Percentiles rank a stretch among this genome's conserved stretches.
Conservation (phyloP, 139 green algal genomes). For the Klebsormidium nitens region DNA sequence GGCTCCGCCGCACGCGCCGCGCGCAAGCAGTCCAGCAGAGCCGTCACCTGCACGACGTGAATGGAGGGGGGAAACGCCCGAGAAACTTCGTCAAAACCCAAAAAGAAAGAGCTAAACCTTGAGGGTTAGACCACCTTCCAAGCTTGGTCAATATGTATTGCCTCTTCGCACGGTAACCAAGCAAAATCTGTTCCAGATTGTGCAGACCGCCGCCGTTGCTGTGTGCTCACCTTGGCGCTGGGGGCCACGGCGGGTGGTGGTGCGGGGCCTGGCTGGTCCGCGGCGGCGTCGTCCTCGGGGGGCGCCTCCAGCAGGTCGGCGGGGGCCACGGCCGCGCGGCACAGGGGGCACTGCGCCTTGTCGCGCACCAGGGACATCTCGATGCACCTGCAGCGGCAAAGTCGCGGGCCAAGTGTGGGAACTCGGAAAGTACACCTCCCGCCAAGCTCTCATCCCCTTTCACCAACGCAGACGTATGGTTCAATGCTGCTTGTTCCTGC, state of each 20-base stretch:
- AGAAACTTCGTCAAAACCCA: too few species aligned
- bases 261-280: neutral
- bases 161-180: too few species aligned
- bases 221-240: neutral
- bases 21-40: neutral
- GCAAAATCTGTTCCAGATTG: too few species aligned
- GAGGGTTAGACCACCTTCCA: too few species aligned
- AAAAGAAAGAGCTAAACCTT: too few species aligned
- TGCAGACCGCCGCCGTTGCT: too few species aligned
- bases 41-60: slow-evolving; percentile 5
- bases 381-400: slow-evolving; percentile 35
- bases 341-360: slow-evolving; percentile 52
- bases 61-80: too few species aligned
- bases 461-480: neutral
- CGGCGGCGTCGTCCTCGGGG: neutral
- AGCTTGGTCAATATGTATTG: too few species aligned
- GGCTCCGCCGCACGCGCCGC: neutral
- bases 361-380: neutral
- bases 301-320: slow-evolving; percentile 16
- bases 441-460: too few species aligned
- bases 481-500: neutral
- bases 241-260: neutral
- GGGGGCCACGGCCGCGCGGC: slow-evolving; percentile 17
- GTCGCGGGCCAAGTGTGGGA: too few species aligned
- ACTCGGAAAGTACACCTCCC: too few species aligned